These are phyloP conservation scores for Byssoonygena ceratinophila DNA, from an alignment of 2,329 filamentous ascomycete genomes.

Conservation along the genomic window DNA sequence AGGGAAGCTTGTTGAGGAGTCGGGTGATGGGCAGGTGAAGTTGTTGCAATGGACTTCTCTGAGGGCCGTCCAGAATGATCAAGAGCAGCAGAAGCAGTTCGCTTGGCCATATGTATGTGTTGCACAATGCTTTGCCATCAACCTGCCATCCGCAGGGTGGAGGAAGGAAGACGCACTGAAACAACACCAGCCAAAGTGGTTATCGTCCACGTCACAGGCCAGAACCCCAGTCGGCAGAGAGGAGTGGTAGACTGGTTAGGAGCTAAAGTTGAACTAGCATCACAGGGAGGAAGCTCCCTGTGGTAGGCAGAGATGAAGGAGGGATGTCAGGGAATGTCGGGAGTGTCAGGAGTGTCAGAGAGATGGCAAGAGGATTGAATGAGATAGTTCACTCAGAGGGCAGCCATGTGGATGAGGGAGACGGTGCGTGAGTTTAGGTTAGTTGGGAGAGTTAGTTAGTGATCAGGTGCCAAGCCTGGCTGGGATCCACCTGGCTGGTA, in stretches of 20 bases:
- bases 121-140: slow-evolving; percentile 22
- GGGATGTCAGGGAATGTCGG: neutral
- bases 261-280: neutral
- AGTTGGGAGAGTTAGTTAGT: neutral
- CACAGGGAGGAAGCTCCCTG: neutral
- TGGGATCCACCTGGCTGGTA: neutral
- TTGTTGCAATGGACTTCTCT: slow-evolving; percentile 28
- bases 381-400: neutral
- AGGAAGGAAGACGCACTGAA: slow-evolving; percentile 12
- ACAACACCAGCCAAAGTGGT: slow-evolving; percentile 13
- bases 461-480: neutral
- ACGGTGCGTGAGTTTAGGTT: neutral
- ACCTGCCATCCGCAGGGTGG: slow-evolving; percentile 36
- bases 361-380: neutral
- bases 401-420: neutral
- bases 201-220: slow-evolving; percentile 10
- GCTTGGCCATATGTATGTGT: slow-evolving; percentile 40
- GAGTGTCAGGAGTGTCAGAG: neutral
- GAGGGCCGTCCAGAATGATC: slow-evolving; percentile 26
- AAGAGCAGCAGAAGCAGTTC: slow-evolving; percentile 33
- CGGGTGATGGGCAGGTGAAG: slow-evolving; percentile 23
- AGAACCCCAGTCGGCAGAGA: neutral
- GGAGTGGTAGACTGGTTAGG: neutral
- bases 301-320: neutral
- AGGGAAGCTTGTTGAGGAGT: slow-evolving; percentile 19